A percentile compares a stretch with the other conserved stretches of the same genome.
phyloP scores from a whole-genome alignment of 371 early-diverging fungal species.

The Mortierella sp. region DNA sequence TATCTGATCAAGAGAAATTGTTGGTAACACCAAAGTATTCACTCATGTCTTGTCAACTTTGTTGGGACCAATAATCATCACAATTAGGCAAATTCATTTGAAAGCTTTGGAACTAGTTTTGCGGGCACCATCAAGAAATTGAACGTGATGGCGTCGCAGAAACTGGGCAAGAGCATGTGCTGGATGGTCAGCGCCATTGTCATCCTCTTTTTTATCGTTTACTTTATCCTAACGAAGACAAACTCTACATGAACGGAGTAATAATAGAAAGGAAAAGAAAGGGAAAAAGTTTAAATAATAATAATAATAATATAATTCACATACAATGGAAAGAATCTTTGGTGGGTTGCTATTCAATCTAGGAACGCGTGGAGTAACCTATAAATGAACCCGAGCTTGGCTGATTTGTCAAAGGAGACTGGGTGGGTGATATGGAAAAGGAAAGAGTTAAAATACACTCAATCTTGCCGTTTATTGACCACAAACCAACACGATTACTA shows the following conservation, averaged over 20 bases:
- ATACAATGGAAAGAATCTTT: neutral
- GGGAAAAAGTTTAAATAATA: neutral
- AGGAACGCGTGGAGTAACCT: too few relatives aligned
- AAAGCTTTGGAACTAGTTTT: conserved; percentile 42
- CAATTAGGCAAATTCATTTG: conserved; percentile 40
- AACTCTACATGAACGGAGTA: conserved; percentile 34
- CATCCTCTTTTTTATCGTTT: conserved; percentile 51
- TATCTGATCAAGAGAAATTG: too few relatives aligned
- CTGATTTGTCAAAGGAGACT: neutral
- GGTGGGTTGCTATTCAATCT: too few relatives aligned
- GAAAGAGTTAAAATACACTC: neutral
- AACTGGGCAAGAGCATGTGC: conserved; percentile 56
- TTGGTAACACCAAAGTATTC: neutral
- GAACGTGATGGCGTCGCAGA: conserved; percentile 47
- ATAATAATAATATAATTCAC: neutral
- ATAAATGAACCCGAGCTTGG: too few relatives aligned
- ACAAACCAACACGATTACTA: neutral
- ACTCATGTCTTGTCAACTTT: neutral
- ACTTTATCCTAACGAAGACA: conserved; percentile 39
- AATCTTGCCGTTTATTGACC: neutral
- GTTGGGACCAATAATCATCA: too few relatives aligned
- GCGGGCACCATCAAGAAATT: conserved; percentile 47
- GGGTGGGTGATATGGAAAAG: neutral
- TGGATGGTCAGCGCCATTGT: conserved; percentile 56
- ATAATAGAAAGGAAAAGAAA: neutral